These are phyloP conservation scores for Emydomyces testavorans DNA, from an alignment of 2,329 filamentous ascomycete genomes.

Conservation along the genomic window DNA sequence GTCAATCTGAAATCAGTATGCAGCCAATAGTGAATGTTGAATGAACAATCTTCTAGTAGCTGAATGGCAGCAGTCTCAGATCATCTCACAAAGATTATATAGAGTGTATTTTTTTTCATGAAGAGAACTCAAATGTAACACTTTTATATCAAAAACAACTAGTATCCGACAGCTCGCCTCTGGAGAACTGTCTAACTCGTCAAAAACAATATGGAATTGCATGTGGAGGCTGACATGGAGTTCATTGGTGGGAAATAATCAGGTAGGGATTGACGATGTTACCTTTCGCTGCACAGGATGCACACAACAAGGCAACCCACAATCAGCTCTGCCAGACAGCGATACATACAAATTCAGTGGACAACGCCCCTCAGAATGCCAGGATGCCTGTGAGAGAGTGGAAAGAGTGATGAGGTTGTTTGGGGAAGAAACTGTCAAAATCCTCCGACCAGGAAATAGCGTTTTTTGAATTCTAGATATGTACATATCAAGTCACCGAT, in stretches of 20 bases:
- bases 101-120: too few relatives aligned
- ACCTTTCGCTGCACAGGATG: background rate
- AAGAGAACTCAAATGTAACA: too few relatives aligned
- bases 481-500: background rate
- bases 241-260: constrained; percentile 1
- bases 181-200: background rate
- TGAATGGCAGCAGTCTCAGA: too few relatives aligned
- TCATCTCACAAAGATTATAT: too few relatives aligned
- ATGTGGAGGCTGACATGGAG: background rate
- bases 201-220: background rate
- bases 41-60: too few relatives aligned
- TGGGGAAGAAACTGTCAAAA: background rate
- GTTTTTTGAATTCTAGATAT: background rate
- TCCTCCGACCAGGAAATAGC: too few relatives aligned
- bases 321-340: too few relatives aligned
- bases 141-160: too few relatives aligned
- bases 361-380: background rate
- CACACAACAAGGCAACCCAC: too few relatives aligned
- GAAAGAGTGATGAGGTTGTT: background rate
- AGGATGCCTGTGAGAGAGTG: background rate
- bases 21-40: too few relatives aligned
- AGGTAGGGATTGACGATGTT: background rate
- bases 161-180: too few relatives aligned
- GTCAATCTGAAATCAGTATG: too few relatives aligned
- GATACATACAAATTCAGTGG: background rate